phyloP scores from a whole-genome alignment of 768 basidiomycete species.

The Xerocomellus chrysenteron region DNA sequence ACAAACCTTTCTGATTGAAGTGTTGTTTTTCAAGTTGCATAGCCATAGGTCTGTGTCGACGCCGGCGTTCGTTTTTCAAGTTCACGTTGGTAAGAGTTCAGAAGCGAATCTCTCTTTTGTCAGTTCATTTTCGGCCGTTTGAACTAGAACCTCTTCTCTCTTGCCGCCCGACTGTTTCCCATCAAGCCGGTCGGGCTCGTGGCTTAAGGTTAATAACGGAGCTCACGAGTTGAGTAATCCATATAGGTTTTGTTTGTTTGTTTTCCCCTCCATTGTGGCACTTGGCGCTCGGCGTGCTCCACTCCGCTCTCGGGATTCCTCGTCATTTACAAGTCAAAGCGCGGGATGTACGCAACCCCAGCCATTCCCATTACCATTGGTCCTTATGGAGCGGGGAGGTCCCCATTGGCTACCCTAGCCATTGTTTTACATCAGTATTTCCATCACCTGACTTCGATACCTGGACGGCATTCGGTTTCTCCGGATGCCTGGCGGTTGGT shows the following conservation, averaged over 20 bases:
- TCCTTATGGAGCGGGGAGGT: not conserved
- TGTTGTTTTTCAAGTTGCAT: not conserved
- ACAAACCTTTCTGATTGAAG: not conserved
- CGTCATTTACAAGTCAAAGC: not conserved
- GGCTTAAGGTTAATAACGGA: not conserved
- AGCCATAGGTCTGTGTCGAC: not conserved
- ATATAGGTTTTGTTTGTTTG: not conserved
- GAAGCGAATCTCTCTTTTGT: not conserved
- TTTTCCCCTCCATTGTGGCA: constrained; percentile 3
- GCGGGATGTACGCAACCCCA: not conserved
- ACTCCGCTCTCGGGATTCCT: not conserved
- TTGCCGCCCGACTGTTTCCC: not conserved
- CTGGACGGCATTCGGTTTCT: not conserved
- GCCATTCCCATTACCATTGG: constrained; percentile 3
- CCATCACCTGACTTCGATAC: not conserved
- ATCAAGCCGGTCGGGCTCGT: not conserved
- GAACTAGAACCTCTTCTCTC: not conserved
- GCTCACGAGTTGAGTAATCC: not conserved
- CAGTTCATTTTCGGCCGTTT: not conserved
- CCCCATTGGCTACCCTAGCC: not conserved
- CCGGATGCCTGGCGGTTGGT: constrained; percentile 17
- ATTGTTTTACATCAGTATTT: not conserved
- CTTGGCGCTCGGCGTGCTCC: not conserved
- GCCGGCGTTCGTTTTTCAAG: not conserved
- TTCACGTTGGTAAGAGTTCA: not conserved